phyloP scores from a whole-genome alignment of 257 asterid species.

The Penstemon barbatus region DNA sequence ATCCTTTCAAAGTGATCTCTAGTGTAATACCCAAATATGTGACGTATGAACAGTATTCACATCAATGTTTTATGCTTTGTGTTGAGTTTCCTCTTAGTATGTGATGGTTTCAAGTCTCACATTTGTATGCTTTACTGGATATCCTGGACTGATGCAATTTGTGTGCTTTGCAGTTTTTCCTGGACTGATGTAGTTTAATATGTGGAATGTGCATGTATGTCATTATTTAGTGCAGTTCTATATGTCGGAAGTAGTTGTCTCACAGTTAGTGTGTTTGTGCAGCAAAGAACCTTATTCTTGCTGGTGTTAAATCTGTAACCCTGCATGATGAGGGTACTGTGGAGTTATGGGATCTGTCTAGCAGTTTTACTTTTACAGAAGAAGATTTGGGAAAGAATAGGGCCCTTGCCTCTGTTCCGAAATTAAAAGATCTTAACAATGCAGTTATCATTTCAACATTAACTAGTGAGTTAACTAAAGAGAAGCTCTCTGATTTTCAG shows the following conservation, averaged over 20 bases:
- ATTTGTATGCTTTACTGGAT: background rate
- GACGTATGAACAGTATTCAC: too few relatives aligned
- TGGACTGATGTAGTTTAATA: background rate
- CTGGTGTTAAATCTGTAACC: conserved; percentile 57
- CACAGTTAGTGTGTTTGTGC: conserved; percentile 20
- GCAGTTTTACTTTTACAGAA: conserved; percentile 45
- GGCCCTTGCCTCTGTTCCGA: conserved; percentile 43
- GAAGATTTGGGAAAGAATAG: conserved; percentile 52
- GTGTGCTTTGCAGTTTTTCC: conserved; percentile 1
- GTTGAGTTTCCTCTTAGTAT: conserved; percentile 17
- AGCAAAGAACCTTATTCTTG: conserved; percentile 53
- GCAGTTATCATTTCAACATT: conserved; percentile 38
- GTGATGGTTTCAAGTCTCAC: background rate
- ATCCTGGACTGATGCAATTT: background rate
- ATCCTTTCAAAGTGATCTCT: too few relatives aligned
- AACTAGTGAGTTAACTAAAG: conserved; percentile 36
- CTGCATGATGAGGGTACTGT: conserved; percentile 49
- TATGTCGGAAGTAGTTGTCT: conserved; percentile 1
- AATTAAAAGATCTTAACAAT: conserved; percentile 46
- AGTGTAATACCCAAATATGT: too few relatives aligned
- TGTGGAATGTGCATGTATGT: background rate
- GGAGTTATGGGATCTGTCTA: conserved; percentile 53
- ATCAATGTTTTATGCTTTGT: background rate
- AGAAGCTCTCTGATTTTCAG: conserved; percentile 44
- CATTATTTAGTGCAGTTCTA: background rate